Evolutionary conservation across 192 early-diverging fungal species (phyloP), one percentile per base, ranked within the genome.

Genomic region (Coemansia biformis): DNA sequence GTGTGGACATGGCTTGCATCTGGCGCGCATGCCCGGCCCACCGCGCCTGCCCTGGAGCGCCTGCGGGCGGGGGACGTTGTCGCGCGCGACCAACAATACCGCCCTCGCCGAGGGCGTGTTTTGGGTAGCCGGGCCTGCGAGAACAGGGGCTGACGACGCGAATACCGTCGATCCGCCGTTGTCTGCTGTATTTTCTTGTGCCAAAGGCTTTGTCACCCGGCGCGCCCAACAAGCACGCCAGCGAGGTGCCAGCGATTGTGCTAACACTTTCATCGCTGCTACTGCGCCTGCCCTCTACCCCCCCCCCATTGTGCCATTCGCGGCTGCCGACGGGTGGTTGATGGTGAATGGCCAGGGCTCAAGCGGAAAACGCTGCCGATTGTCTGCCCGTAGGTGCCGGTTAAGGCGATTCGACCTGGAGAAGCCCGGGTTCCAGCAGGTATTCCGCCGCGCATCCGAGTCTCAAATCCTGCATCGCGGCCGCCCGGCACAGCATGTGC

Each of bases 381-480:
- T 28, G 23, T 35, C 35, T 8, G 30, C 13, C 17, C 19, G 38
- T 74, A 74, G 71, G 36, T 75, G 71, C 31, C 64, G 71, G 22
- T 47, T 75, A 46, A 58, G 59, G 40, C 58, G 71, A 24, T 59
- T 75, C 18, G 71, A 75, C 51, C 19, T 63, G 18, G 64, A 63
- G 34, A 58, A 51, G 30, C 34, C 44, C 22, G 59, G 59, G 10
- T 54, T 63, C 37, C 59, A 58, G 40, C 71, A 75, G 11, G 12
- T 67, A 26, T 56, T 63, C 31, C 71, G 71, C 32, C 64, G 71
- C 32, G 64, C 71, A 5, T 75, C 71, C 8, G 71, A 75, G 38
- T 63, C 64, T 17, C 63, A 75, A n/a, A 75, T 75, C 17, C 42
- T 56, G 35, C 64, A 52, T 15, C 48, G 51, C n/a, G 50, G 44